These are phyloP conservation scores for Alternaria viburni DNA, from an alignment of 2,329 filamentous ascomycete genomes.

Conservation along the genomic window DNA sequence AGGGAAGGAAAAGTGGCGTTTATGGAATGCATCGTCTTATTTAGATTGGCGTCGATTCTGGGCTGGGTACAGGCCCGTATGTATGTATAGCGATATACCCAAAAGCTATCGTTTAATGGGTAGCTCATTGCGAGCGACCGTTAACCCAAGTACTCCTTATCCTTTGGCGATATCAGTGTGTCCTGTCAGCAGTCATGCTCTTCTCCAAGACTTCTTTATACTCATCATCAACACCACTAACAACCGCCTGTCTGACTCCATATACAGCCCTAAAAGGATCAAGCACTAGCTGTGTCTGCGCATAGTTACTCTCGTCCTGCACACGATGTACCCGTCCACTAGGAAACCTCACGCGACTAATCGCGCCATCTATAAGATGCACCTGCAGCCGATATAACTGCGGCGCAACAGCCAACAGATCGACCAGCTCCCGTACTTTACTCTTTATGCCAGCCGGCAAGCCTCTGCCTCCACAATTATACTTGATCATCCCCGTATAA, in stretches of 20 bases:
- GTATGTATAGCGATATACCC: conserved; percentile 31
- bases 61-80: conserved; percentile 6
- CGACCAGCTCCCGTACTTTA: conserved; percentile 52
- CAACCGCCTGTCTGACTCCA: conserved; percentile 43
- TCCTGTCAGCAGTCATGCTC: conserved; percentile 38
- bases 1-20: conserved; percentile 26
- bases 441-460: conserved; percentile 51
- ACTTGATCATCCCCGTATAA: conserved; percentile 60
- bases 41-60: conserved; percentile 11
- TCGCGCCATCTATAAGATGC: conserved; percentile 40
- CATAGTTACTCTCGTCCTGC: conserved; percentile 41
- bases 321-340: conserved; percentile 43
- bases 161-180: neutral
- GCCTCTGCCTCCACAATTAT: conserved; percentile 55
- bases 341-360: conserved; percentile 35
- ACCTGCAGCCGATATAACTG: conserved; percentile 36
- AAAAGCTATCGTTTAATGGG: conserved; percentile 25
- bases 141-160: neutral
- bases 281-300: conserved; percentile 51
- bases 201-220: conserved; percentile 45
- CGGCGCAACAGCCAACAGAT: conserved; percentile 39
- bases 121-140: conserved; percentile 8
- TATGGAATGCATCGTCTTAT: conserved; percentile 9
- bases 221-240: conserved; percentile 50
- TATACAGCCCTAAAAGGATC: conserved; percentile 50